phyloP scores from a whole-genome alignment of 148 eudicot species.

The Cornus kousa region DNA sequence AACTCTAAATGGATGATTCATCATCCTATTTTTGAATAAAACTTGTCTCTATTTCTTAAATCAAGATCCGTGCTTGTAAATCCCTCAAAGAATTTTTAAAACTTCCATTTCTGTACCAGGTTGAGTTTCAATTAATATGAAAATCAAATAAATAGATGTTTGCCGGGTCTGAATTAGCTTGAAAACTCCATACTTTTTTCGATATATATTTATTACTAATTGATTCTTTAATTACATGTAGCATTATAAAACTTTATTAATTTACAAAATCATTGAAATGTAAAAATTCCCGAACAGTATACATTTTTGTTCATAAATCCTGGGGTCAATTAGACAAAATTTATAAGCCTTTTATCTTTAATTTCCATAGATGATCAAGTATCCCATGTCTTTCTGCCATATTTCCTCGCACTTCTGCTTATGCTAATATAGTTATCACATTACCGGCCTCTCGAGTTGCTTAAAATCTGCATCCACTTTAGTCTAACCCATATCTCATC shows the following conservation, averaged over 20 bases:
- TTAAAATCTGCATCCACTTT: conserved; percentile 25
- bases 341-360: conserved; percentile 5
- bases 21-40: too few species aligned
- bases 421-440: conserved; percentile 40
- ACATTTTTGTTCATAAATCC: conserved; percentile 24
- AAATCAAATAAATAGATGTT: conserved; percentile 39
- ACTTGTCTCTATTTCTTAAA: conserved; percentile 24
- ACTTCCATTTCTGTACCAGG: conserved; percentile 31
- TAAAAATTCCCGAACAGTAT: conserved; percentile 24
- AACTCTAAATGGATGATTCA: too few species aligned
- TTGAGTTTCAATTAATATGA: conserved; percentile 30
- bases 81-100: too few species aligned
- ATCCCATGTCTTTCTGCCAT: conserved; percentile 28
- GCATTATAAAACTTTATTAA: conserved; percentile 20
- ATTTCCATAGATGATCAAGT: conserved; percentile 7
- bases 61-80: too few species aligned
- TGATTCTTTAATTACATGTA: conserved; percentile 56
- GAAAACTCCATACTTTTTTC: conserved; percentile 7
- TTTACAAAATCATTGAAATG: conserved; percentile 36
- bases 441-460: conserved; percentile 64
- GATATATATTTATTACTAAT: conserved; percentile 20
- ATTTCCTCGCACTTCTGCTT: conserved; percentile 16
- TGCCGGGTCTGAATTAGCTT: conserved; percentile 14
- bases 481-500: conserved; percentile 21
- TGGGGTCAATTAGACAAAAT: conserved; percentile 16